Conservation (phyloP, 306 rosid species). For the Benincasa hispida region DNA sequence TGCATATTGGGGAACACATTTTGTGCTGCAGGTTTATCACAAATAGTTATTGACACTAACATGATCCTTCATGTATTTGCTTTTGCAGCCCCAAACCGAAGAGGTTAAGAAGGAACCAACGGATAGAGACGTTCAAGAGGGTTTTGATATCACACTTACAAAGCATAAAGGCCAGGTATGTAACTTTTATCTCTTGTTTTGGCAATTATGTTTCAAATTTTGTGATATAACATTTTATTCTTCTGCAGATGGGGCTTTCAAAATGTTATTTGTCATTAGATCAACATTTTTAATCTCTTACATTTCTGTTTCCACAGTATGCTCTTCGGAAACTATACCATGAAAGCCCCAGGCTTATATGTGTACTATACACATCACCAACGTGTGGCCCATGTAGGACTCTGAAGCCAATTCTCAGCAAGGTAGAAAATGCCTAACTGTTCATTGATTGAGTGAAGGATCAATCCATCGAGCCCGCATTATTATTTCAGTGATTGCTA, state of each 20-base stretch:
- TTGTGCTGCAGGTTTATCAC: background rate
- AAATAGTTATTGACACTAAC: background rate
- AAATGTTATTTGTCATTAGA: background rate
- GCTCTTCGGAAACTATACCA: constrained; percentile 92
- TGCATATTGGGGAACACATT: background rate
- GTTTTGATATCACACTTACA: constrained; percentile 75
- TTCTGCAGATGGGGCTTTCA: background rate
- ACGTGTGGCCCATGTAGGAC: constrained; percentile 96
- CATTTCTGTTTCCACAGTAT: constrained; percentile 35
- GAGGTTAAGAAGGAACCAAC: constrained; percentile 81
- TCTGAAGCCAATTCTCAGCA: constrained; percentile 86
- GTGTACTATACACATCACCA: constrained; percentile 75
- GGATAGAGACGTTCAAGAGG: constrained; percentile 67
- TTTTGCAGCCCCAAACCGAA: constrained; percentile 69
- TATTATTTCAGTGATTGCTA: background rate
- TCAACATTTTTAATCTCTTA: background rate
- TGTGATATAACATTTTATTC: background rate
- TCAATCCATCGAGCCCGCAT: background rate
- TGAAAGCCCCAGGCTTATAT: constrained; percentile 90
- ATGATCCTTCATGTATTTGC: constrained; percentile 1
- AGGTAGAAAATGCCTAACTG: constrained; percentile 33
- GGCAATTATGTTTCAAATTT: background rate
- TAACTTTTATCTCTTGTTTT: background rate
- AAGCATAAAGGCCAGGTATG: constrained; percentile 84
- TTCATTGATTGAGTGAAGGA: background rate